Evolutionary conservation across 257 asterid genomes (phyloP).

Genomic region (Verbascum thapsus): DNA sequence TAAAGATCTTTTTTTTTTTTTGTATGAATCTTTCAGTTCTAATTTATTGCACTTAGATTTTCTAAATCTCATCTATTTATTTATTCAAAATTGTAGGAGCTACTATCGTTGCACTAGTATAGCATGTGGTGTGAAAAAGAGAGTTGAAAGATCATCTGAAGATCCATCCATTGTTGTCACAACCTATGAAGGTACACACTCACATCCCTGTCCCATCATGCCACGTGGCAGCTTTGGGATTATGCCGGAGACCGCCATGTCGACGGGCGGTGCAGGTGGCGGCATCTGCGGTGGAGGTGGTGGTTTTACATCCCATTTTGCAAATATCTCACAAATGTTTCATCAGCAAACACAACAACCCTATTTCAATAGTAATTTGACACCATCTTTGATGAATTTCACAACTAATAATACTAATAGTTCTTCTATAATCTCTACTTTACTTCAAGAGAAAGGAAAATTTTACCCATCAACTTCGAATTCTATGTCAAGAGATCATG

Average conservation of each 20-base stretch:
- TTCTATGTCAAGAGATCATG: conserved; percentile 54
- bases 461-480: conserved; percentile 44
- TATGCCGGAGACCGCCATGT: no score
- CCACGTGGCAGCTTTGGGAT: conserved; percentile 19
- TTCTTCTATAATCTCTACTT: conserved; percentile 22
- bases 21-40: no score
- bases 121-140: conserved; percentile 86
- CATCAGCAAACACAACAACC: conserved; percentile 39
- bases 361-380: conserved; percentile 39
- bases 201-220: conserved; percentile 58
- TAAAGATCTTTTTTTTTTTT: no score
- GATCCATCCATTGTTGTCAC: conserved; percentile 85
- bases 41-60: no score
- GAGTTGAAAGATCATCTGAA: conserved; percentile 79
- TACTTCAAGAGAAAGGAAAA: conserved; percentile 41
- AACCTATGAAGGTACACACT: conserved; percentile 88
- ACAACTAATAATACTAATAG: background rate
- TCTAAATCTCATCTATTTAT: no score
- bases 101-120: conserved; percentile 89
- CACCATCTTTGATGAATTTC: conserved; percentile 35
- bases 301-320: conserved; percentile 28
- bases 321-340: conserved; percentile 34
- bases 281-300: conserved; percentile 16
- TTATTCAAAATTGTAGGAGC: conserved; percentile 78
- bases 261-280: background rate